A percentile compares a stretch with the other conserved stretches of the same genome.
phyloP scores from a whole-genome alignment of 306 rosid species.

The Alnus rubra region DNA sequence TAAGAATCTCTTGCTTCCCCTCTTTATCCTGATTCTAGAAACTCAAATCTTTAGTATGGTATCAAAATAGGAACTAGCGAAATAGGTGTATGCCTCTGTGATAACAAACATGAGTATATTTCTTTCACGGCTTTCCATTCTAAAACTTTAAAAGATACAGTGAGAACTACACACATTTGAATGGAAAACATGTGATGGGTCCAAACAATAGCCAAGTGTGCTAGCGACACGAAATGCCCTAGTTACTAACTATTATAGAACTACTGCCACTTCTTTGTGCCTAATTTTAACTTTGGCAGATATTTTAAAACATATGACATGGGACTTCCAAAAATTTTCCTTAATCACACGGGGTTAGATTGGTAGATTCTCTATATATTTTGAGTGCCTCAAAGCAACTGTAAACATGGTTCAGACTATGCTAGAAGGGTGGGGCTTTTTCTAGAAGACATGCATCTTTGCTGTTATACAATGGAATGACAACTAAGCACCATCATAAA shows the following conservation, averaged over 20 bases:
- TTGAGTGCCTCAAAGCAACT: not conserved
- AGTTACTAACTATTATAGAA: not conserved
- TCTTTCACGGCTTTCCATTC: not conserved
- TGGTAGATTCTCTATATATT: not conserved
- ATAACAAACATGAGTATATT: not conserved
- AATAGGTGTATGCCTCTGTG: not conserved
- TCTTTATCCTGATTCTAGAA: not conserved
- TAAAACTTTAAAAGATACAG: not conserved
- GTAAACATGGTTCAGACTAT: not conserved
- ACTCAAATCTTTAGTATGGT: not conserved
- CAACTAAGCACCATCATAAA: not conserved
- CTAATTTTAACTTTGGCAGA: not conserved
- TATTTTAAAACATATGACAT: not conserved
- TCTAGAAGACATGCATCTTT: not conserved
- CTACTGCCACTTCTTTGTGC: not conserved
- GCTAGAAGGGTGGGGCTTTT: not conserved
- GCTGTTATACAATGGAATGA: not conserved
- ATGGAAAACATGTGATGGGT: not conserved
- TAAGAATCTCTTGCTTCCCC: not conserved
- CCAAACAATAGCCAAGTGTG: not conserved
- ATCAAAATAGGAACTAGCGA: not conserved
- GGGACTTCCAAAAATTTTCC: not conserved
- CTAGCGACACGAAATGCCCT: not conserved
- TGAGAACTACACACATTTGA: not conserved
- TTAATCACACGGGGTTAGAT: not conserved